phyloP scores from a whole-genome alignment of 495 filamentous ascomycete species.

The Lineolata rhizophorae region DNA sequence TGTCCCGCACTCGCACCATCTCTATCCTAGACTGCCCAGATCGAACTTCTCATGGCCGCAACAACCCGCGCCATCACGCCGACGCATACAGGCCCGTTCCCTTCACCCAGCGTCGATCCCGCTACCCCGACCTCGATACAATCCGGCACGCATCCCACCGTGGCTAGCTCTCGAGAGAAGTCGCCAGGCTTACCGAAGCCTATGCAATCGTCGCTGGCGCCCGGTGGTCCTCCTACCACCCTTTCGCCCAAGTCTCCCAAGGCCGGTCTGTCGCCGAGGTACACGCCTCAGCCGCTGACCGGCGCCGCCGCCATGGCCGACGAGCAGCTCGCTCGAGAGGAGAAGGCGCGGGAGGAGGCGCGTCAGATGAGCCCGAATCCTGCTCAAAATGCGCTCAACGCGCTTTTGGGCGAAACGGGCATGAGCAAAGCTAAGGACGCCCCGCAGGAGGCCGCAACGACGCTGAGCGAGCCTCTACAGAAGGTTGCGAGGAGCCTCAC shows the following conservation, averaged over 20 bases:
- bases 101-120: slow-evolving; percentile 9
- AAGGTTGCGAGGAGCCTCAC: slow-evolving; percentile 19
- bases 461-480: slow-evolving; percentile 21
- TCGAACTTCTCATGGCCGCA: slow-evolving; percentile 11
- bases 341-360: slow-evolving; percentile 21
- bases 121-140: slow-evolving; percentile 12
- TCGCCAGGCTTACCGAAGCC: neutral
- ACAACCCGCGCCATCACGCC: slow-evolving; percentile 14
- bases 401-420: slow-evolving; percentile 28
- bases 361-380: slow-evolving; percentile 28
- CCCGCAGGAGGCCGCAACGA: slow-evolving; percentile 9
- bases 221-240: slow-evolving; percentile 2
- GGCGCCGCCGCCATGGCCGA: slow-evolving; percentile 34
- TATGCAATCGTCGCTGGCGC: slow-evolving; percentile 2
- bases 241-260: no score
- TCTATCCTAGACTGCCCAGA: no score
- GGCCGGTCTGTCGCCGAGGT: no score
- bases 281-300: slow-evolving; percentile 26
- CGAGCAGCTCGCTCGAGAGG: slow-evolving; percentile 26
- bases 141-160: slow-evolving; percentile 3
- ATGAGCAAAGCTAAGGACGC: slow-evolving; percentile 30
- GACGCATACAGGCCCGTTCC: slow-evolving; percentile 14
- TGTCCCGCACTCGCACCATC: no score
- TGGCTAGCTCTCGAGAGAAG: no score
- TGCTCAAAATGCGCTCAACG: slow-evolving; percentile 26